Evolutionary conservation across 75 land plant genomes (phyloP), one percentile per base, ranked within the genome.

Genomic region (Gnetum montanum): DNA sequence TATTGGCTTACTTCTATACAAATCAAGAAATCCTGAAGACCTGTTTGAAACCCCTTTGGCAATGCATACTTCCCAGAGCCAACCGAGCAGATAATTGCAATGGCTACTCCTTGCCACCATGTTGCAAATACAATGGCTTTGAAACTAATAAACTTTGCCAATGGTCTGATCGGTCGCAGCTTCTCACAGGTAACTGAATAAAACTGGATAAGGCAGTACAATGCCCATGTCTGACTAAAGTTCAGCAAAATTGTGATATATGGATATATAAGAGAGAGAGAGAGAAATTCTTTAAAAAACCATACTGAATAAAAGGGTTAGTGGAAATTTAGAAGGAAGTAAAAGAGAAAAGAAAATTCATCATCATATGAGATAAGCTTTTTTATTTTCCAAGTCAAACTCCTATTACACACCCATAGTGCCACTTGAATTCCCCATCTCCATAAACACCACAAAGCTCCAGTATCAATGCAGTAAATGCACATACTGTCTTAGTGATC

Each of bases 51-150:
- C 26, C 70, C 69, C 31, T 69, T 61, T 8, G 88, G 69, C 13
- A 46, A 27, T 16, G 53, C 34, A 33, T 23, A 29, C 28, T 52
- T 57, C 40, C 73, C 59, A 29, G 74, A 59, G 23, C 62, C 61
- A 45, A 79, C 27, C 22, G 67, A 60, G 67, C 78, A 81, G 31
- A 86, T 44, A 31, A 76, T 18, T 0, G 88, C 87, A 54, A 91
- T 86, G 16, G 80, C 78, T 6, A 91, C 90, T 26, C 97, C 92
- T 60, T 91, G 97, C 97, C 97, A 91, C 97, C 97, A 91, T 1
- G 97, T 91, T 25, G 97, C 97, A 71, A 91, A 91, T 6, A 91
- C 97, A 60, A 91, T 91, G 0, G 92, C 83, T 67, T 91, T 91
- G 70, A 91, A 86, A 65, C 88, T 86, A 29, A 91, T 72, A 58